Conservation (phyloP, 1,284 basidiomycete genomes). For the Bondarzewia mesenterica region DNA sequence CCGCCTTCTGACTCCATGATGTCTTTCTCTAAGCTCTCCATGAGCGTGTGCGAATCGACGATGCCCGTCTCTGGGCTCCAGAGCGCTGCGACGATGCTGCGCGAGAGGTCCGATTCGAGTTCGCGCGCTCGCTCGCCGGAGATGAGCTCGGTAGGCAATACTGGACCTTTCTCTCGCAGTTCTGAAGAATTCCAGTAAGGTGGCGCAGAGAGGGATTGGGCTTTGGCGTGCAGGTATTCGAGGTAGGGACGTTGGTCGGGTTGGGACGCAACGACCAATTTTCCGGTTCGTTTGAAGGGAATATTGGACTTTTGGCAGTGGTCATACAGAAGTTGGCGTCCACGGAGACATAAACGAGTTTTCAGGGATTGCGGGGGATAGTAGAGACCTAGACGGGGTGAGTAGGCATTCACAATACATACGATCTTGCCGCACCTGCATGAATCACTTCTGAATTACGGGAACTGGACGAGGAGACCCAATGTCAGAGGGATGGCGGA, state of each 20-base stretch:
- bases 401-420: constrained; percentile 3
- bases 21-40: constrained; percentile 75
- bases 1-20: constrained; percentile 66
- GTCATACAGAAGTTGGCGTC: constrained; percentile 79
- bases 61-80: constrained; percentile 89
- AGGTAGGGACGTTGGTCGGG: constrained; percentile 62
- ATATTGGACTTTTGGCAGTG: constrained; percentile 64
- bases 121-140: constrained; percentile 63
- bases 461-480: constrained; percentile 57
- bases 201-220: constrained; percentile 39
- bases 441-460: constrained; percentile 97
- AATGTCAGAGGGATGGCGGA: not conserved
- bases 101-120: constrained; percentile 78
- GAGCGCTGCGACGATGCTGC: constrained; percentile 65
- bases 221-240: constrained; percentile 59
- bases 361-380: constrained; percentile 87
- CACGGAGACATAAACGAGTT: constrained; percentile 81
- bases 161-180: constrained; percentile 17
- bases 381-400: constrained; percentile 47
- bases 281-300: constrained; percentile 72
- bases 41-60: constrained; percentile 78
- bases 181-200: constrained; percentile 8
- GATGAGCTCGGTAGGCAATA: constrained; percentile 65
- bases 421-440: constrained; percentile 45
- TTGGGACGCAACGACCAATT: constrained; percentile 75